Evolutionary conservation across 768 basidiomycete genomes (phyloP).

Genomic region (Porphyrellus cyaneotinctus): DNA sequence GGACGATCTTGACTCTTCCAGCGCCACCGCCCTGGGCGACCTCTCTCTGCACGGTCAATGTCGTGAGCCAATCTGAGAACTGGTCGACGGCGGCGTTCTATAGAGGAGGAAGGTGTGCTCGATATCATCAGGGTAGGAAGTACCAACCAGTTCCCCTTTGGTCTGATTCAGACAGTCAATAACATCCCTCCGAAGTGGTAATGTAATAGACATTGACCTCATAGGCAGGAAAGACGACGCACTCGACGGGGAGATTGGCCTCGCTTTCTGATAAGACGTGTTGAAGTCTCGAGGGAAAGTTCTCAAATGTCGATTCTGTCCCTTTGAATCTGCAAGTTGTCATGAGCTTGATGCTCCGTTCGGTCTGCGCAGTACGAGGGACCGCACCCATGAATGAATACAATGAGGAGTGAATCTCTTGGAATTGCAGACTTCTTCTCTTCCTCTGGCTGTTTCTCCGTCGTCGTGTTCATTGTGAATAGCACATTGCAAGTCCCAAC

Average conservation of each 20-base stretch:
- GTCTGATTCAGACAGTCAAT: slow-evolving; percentile 49
- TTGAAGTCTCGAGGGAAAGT: slow-evolving; percentile 75
- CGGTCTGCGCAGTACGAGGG: background rate
- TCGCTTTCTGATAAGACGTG: slow-evolving; percentile 72
- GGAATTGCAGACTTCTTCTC: slow-evolving; percentile 11
- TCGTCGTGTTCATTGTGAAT: slow-evolving; percentile 10
- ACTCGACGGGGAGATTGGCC: slow-evolving; percentile 56
- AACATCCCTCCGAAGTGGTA: background rate
- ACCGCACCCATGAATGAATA: slow-evolving; percentile 78
- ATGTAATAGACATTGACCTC: slow-evolving; percentile 48
- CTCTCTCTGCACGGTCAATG: slow-evolving; percentile 82
- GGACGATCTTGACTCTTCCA: slow-evolving; percentile 67
- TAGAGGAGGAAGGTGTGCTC: background rate
- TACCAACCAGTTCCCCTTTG: slow-evolving; percentile 80
- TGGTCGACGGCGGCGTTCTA: slow-evolving; percentile 78
- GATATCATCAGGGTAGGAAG: background rate
- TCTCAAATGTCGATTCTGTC: slow-evolving; percentile 65
- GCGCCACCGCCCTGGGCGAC: slow-evolving; percentile 74
- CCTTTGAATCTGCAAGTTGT: slow-evolving; percentile 45
- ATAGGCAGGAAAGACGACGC: slow-evolving; percentile 83
- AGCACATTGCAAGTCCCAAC: background rate
- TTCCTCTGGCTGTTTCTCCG: slow-evolving; percentile 8
- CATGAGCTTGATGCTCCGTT: slow-evolving; percentile 2
- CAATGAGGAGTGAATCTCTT: slow-evolving; percentile 53
- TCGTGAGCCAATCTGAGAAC: slow-evolving; percentile 91